A percentile compares a stretch with the other conserved stretches of the same genome.
These are phyloP conservation scores for Chrysoporthe cubensis DNA, from an alignment of 2,329 filamentous ascomycete genomes.

Conservation along the genomic window DNA sequence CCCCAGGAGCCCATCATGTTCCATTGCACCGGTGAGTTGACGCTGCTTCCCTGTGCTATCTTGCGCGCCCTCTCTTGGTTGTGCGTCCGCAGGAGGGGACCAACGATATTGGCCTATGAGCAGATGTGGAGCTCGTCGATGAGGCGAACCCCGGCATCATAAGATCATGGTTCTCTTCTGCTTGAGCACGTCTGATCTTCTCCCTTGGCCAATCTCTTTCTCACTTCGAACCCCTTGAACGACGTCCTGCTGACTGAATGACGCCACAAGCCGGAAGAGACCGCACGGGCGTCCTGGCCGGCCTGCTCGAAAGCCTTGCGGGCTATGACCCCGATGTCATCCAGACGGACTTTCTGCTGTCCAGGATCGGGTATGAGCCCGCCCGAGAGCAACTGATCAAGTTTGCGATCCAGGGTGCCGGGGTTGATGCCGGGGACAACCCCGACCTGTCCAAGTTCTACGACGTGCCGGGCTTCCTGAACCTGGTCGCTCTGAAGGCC, in stretches of 20 bases:
- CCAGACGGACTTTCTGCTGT: slow-evolving; percentile 56
- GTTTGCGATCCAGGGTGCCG: slow-evolving; percentile 41
- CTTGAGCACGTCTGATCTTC: background rate
- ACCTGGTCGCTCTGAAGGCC: slow-evolving; percentile 49
- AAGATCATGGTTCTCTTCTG: too few relatives aligned
- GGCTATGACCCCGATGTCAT: slow-evolving; percentile 49
- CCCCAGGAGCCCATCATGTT: slow-evolving; percentile 52
- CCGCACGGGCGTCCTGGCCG: slow-evolving; percentile 56
- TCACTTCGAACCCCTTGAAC: background rate
- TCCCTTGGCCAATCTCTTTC: background rate
- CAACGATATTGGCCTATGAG: background rate
- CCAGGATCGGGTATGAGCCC: slow-evolving; percentile 56
- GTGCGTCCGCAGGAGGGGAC: background rate
- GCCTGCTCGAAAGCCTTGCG: slow-evolving; percentile 54
- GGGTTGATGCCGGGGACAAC: slow-evolving; percentile 37
- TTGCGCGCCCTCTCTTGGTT: background rate
- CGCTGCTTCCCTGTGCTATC: background rate
- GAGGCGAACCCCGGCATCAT: too few relatives aligned
- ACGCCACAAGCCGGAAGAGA: slow-evolving; percentile 53
- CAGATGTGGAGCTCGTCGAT: too few relatives aligned
- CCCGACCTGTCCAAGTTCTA: slow-evolving; percentile 34
- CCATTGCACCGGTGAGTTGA: slow-evolving; percentile 57
- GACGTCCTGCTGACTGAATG: background rate
- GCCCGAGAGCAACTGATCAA: slow-evolving; percentile 51
- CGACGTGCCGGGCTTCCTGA: slow-evolving; percentile 51